Conservation (phyloP, 2,329 filamentous ascomycete species). For the Chaetomium sp. region DNA sequence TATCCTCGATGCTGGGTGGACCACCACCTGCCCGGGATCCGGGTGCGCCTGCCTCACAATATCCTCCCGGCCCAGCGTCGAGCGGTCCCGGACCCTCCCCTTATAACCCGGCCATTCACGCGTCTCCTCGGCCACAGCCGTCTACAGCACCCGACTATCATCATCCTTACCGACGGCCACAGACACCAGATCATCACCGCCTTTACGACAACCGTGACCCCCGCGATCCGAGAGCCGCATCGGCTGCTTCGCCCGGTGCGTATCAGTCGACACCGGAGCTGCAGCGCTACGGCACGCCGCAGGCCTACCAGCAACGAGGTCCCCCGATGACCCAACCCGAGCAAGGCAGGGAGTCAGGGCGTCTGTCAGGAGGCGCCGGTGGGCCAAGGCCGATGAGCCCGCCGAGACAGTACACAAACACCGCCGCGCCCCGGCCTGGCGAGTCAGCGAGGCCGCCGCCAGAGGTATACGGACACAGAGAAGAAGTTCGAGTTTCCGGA, state of each 20-base stretch:
- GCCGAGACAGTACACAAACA: conserved; percentile 42
- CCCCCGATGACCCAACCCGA: conserved; percentile 42
- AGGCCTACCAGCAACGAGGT: conserved; percentile 46
- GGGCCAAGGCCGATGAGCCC: conserved; percentile 47
- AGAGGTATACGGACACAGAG: conserved; percentile 44
- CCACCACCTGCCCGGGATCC: conserved; percentile 36
- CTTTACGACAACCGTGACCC: conserved; percentile 42
- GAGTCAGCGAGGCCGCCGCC: conserved; percentile 39
- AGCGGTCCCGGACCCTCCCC: conserved; percentile 34
- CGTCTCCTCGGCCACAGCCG: conserved; percentile 50
- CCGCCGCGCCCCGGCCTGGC: conserved; percentile 37
- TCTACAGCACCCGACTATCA: conserved; percentile 54
- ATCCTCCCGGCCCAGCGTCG: conserved; percentile 37
- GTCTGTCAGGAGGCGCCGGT: conserved; percentile 30
- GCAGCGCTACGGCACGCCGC: conserved; percentile 54
- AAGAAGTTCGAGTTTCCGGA: conserved; percentile 37
- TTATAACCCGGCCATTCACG: conserved; percentile 45
- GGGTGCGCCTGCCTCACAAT: conserved; percentile 31
- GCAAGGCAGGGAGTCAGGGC: conserved; percentile 36
- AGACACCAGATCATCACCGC: conserved; percentile 64
- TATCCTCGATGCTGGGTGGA: conserved; percentile 54
- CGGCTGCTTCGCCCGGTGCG: conserved; percentile 43
- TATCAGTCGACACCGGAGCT: conserved; percentile 51
- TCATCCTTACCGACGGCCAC: conserved; percentile 56
- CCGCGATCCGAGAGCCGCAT: conserved; percentile 36